These are phyloP conservation scores for Apiospora sp. DNA, from an alignment of 2,329 filamentous ascomycete genomes.

Conservation along the genomic window DNA sequence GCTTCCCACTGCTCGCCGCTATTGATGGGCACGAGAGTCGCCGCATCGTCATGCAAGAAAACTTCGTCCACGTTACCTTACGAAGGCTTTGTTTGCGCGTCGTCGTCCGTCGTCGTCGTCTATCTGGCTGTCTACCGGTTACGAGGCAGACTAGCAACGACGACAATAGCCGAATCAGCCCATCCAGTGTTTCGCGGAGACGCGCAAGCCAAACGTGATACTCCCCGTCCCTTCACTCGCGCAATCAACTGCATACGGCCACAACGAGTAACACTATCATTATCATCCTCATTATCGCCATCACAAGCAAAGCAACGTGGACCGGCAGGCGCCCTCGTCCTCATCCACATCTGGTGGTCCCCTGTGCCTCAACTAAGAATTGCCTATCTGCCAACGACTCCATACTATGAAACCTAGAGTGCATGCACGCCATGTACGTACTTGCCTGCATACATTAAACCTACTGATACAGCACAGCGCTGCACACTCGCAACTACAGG, in stretches of 20 bases:
- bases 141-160: neutral
- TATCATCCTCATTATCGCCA: neutral
- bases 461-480: neutral
- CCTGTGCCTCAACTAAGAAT: constrained; percentile 1
- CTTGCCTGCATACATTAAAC: neutral
- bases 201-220: constrained; percentile 20
- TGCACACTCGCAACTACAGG: neutral
- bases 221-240: neutral
- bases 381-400: neutral
- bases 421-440: constrained; percentile 10
- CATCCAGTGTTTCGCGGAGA: neutral
- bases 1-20: neutral
- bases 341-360: neutral
- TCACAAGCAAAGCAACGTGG: constrained; percentile 7
- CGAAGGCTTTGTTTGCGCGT: neutral
- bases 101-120: neutral
- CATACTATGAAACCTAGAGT: neutral
- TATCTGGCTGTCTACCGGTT: neutral
- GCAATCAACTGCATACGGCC: neutral
- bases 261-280: neutral
- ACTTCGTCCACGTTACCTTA: neutral
- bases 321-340: neutral
- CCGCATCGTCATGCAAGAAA: constrained; percentile 17
- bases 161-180: neutral
- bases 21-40: constrained; percentile 16